Base-by-base conservation (phyloP, 208 protist genomes). In the Leishmania major region DNA sequence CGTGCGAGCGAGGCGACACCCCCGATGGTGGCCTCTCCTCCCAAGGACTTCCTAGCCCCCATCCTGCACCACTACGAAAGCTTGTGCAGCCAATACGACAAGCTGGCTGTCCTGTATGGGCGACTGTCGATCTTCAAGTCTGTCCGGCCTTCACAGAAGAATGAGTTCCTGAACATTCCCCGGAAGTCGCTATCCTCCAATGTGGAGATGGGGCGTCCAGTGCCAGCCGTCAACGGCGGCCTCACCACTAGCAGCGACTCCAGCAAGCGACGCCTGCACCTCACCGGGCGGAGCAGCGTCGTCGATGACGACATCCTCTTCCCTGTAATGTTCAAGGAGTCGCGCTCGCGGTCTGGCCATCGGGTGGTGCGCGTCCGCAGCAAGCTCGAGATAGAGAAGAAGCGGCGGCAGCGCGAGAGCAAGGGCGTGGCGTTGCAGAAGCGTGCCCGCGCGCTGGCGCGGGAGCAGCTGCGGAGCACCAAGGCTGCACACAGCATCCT, bases 121-220 rank as follows among this genome's bases (percentile, higher is more conserved):
- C 90, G 94, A 28, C 84, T 96, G 55, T 92, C 91, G 75, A 91
- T 95, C 87, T 97, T 97, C 86, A 90, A 94, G 80, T 76, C 87
- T 3, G 92, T 96, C 66, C 90, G 89, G 57, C 94, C 94, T 19
- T 92, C 90, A 53, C 89, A 95, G 84, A 84, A 87, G 55, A 81
- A 91, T 79, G 71, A 85, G 13, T 94, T 95, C 73, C 83, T 89
- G 49, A 95, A 95, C 70, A 83, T 88, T 28, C 76, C 87, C 4
- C 84, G 90, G 4, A 78, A 87, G 81, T 80, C 78, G n/a, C 66
- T 86, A 40, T 79, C 59, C 51, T 94, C 91, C 28, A 94, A 94
- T 51, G 8, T 93, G 8, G 90, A 93, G 78, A 78, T 81, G 80
- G 84, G 60, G 47, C 80, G 83, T 15, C 80, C 80, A 60, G 45